These are phyloP conservation scores for Tephrocybe rancida DNA, from an alignment of 768 basidiomycete species.

Conservation along the genomic window DNA sequence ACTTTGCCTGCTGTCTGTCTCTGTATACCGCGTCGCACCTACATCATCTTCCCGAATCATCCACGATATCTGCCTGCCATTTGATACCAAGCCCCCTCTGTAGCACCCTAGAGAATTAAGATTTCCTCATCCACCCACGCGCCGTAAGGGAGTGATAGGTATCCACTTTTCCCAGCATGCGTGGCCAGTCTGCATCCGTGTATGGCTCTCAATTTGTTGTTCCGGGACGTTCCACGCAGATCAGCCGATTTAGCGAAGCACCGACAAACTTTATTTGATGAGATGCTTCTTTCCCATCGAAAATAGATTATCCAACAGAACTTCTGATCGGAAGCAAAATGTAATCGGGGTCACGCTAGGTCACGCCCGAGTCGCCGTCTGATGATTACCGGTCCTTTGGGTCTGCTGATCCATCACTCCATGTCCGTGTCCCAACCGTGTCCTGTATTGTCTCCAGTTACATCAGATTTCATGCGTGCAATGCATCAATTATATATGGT, in stretches of 20 bases:
- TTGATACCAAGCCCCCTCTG: constrained; percentile 12
- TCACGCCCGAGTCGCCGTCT: constrained; percentile 10
- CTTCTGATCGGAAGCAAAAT: constrained; percentile 43
- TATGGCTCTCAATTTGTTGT: constrained; percentile 6
- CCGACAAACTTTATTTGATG: constrained; percentile 16
- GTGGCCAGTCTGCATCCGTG: not conserved
- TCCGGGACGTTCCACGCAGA: constrained; percentile 16
- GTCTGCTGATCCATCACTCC: constrained; percentile 10
- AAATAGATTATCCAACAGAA: constrained; percentile 38
- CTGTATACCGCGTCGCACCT: constrained; percentile 11
- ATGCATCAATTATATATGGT: constrained; percentile 8
- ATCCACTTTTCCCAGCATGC: constrained; percentile 12
- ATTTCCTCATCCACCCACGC: constrained; percentile 2
- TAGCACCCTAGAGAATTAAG: constrained; percentile 9
- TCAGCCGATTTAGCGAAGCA: constrained; percentile 15
- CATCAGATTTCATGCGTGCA: constrained; percentile 9
- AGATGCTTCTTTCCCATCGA: constrained; percentile 24
- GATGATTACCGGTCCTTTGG: constrained; percentile 15
- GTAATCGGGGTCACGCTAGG: constrained; percentile 11
- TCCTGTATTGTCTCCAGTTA: not conserved
- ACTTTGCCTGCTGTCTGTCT: not conserved
- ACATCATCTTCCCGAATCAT: not conserved
- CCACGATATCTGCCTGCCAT: constrained; percentile 2
- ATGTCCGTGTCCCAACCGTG: not conserved
- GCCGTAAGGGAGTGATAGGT: not conserved